Evolutionary conservation across 495 filamentous ascomycete genomes (phyloP).

Genomic region (Neurospora pannonica): DNA sequence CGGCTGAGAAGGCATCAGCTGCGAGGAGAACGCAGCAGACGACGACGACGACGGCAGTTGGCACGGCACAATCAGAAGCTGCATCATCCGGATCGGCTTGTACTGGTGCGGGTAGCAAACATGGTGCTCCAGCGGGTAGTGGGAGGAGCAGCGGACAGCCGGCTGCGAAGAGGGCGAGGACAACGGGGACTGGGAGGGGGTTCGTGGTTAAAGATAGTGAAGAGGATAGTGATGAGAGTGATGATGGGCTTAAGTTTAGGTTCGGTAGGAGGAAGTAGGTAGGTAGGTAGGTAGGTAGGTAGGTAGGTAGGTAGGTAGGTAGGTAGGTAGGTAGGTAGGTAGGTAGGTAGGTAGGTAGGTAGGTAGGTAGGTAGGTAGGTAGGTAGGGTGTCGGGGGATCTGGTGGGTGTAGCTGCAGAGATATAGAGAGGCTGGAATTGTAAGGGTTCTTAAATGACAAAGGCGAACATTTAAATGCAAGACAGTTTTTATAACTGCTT

Average conservation of each 20-base stretch:
- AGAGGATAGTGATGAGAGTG: constrained; percentile 36
- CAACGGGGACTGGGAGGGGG: background rate
- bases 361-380: constrained; percentile 4
- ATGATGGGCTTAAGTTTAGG: constrained; percentile 45
- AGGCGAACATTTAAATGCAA: background rate
- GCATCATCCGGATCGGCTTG: constrained; percentile 4
- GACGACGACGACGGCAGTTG: background rate
- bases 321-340: constrained; percentile 1
- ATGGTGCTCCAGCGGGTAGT: constrained; percentile 23
- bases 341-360: background rate
- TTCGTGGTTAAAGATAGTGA: constrained; percentile 25
- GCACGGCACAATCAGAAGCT: background rate
- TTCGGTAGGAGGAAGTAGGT: constrained; percentile 27
- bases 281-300: background rate
- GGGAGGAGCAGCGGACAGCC: constrained; percentile 18
- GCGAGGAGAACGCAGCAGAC: background rate
- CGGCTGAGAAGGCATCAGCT: constrained; percentile 16
- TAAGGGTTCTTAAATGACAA: background rate
- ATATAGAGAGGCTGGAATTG: background rate
- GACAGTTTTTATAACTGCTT: background rate
- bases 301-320: constrained; percentile 4
- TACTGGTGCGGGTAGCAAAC: constrained; percentile 24
- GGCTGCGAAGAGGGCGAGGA: constrained; percentile 35
- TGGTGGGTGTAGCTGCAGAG: background rate
- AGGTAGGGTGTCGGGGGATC: no score